A percentile compares a stretch with the other conserved stretches of the same genome.
phyloP scores from a whole-genome alignment of 345 rosid species.

The Fremontodendron californicum region DNA sequence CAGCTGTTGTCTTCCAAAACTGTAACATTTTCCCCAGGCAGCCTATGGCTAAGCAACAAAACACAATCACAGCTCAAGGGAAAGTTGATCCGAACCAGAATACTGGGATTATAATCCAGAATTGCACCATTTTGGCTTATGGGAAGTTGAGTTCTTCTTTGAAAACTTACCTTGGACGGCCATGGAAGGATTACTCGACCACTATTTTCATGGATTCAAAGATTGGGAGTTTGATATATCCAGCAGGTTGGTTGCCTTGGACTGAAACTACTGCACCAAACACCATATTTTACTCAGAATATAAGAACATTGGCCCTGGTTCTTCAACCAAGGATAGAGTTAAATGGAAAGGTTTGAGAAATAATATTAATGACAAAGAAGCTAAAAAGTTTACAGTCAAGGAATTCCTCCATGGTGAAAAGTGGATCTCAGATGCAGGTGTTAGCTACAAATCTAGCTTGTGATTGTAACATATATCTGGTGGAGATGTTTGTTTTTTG shows the following conservation, averaged over 20 bases:
- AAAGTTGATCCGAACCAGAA: constrained; percentile 59
- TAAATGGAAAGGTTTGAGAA: constrained; percentile 53
- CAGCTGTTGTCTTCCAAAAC: constrained; percentile 56
- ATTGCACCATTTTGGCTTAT: constrained; percentile 34
- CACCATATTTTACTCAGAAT: constrained; percentile 66
- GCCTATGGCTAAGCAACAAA: constrained; percentile 55
- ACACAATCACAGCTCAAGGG: constrained; percentile 84
- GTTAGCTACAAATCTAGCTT: constrained; percentile 11
- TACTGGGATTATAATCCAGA: constrained; percentile 64
- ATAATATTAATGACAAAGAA: constrained; percentile 15
- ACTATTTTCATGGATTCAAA: constrained; percentile 63
- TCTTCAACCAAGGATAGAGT: constrained; percentile 41
- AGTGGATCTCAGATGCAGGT: constrained; percentile 26
- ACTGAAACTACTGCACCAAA: constrained; percentile 45
- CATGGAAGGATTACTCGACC: constrained; percentile 69
- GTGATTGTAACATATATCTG: not conserved
- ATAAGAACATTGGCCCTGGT: constrained; percentile 58
- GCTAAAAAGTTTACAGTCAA: constrained; percentile 28
- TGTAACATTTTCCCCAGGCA: constrained; percentile 73
- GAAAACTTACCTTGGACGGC: constrained; percentile 70
- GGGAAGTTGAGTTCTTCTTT: constrained; percentile 36
- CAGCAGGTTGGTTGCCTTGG: constrained; percentile 72
- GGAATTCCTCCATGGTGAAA: constrained; percentile 25
- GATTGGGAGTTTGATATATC: constrained; percentile 41
- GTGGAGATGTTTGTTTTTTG: not conserved